A percentile compares a stretch with the other conserved stretches of the same genome.
phyloP scores from a whole-genome alignment of 1,284 basidiomycete species.

The Coniferiporia weirii region DNA sequence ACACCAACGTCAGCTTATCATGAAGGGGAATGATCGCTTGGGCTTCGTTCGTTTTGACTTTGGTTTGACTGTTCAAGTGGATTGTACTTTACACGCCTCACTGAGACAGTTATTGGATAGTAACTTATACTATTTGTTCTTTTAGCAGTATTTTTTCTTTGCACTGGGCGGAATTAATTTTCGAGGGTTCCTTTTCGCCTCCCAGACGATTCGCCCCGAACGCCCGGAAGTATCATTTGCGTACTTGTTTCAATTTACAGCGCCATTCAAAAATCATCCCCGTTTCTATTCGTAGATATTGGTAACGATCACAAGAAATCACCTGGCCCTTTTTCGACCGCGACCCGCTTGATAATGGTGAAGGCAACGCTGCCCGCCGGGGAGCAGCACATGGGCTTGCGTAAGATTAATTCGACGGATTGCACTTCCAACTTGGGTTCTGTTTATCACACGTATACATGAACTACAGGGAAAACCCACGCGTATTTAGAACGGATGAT shows the following conservation, averaged over 20 bases:
- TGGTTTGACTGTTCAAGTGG: neutral
- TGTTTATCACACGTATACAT: neutral
- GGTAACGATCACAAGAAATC: too few relatives aligned
- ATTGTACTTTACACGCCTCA: neutral
- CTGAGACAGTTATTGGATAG: neutral
- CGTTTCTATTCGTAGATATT: too few relatives aligned
- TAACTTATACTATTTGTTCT: conserved; percentile 4
- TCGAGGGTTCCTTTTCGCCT: too few relatives aligned
- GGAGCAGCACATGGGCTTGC: too few relatives aligned
- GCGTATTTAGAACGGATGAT: too few relatives aligned
- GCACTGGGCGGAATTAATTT: neutral
- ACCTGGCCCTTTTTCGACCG: too few relatives aligned
- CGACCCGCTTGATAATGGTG: neutral
- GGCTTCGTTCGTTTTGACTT: neutral
- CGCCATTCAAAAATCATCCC: too few relatives aligned
- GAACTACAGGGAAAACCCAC: neutral
- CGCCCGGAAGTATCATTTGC: too few relatives aligned
- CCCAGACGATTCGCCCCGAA: too few relatives aligned
- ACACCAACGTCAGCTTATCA: conserved; percentile 16
- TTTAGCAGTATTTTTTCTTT: neutral
- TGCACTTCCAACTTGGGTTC: neutral
- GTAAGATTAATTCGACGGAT: too few relatives aligned
- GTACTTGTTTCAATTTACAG: too few relatives aligned
- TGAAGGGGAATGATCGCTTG: conserved; percentile 7
- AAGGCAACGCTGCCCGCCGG: neutral